Evolutionary conservation across 2,329 filamentous ascomycete species (phyloP).

Genomic region (Ophiocordyceps camponoti-leonardi): DNA sequence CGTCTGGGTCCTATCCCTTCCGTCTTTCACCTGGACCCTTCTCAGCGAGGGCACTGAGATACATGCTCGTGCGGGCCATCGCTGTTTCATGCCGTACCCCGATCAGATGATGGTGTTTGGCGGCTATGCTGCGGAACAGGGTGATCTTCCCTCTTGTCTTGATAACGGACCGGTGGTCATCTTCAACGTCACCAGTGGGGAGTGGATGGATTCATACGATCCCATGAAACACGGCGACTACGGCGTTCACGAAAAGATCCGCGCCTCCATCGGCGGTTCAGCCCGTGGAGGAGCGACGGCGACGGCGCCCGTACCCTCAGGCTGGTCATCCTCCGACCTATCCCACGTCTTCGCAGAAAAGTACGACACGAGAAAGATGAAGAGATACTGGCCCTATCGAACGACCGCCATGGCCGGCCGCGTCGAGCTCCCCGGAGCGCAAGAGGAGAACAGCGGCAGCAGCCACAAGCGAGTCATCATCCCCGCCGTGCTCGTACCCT

Average conservation of each 20-base stretch:
- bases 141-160: constrained; percentile 23
- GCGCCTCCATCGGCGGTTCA: constrained; percentile 49
- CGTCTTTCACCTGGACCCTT: constrained; percentile 63
- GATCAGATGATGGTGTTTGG: constrained; percentile 68
- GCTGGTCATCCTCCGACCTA: constrained; percentile 34
- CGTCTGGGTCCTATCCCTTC: constrained; percentile 67
- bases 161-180: constrained; percentile 37
- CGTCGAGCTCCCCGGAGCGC: constrained; percentile 4
- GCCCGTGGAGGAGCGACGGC: constrained; percentile 51
- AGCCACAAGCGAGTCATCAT: constrained; percentile 3
- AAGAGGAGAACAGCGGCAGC: constrained; percentile 8
- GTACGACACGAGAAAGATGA: constrained; percentile 40
- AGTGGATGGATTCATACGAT: constrained; percentile 56
- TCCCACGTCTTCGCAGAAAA: constrained; percentile 31
- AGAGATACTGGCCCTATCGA: constrained; percentile 42
- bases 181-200: constrained; percentile 54
- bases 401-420: constrained; percentile 2
- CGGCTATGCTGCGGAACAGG: constrained; percentile 32
- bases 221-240: constrained; percentile 49
- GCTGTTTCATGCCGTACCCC: constrained; percentile 59
- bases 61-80: constrained; percentile 53
- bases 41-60: constrained; percentile 24
- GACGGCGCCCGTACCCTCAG: constrained; percentile 41
- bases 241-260: constrained; percentile 46
- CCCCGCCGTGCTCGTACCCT: constrained; percentile 5